A percentile compares a stretch with the other conserved stretches of the same genome.
These are phyloP conservation scores for Penicillium aurantiogriseum DNA, from an alignment of 2,329 filamentous ascomycete species.

Conservation along the genomic window DNA sequence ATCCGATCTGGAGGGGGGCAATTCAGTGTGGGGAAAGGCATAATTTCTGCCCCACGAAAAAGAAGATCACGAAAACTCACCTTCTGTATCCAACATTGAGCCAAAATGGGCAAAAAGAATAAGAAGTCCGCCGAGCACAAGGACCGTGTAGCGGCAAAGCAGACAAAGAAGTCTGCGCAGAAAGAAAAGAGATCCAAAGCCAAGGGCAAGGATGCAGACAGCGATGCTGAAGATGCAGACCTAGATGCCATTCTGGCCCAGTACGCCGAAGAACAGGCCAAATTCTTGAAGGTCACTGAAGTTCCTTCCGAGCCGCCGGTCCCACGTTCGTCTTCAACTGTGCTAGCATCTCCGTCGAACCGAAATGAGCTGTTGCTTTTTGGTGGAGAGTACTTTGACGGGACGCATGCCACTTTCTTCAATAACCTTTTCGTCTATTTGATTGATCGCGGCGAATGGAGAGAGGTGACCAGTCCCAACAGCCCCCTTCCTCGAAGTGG, in stretches of 20 bases:
- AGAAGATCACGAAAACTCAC: conserved; percentile 8
- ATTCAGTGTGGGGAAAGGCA: conserved; percentile 21
- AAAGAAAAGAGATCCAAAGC: conserved; percentile 78
- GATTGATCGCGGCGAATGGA: conserved; percentile 86
- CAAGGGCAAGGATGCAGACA: conserved; percentile 68
- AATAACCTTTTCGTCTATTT: conserved; percentile 68
- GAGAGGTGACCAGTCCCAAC: conserved; percentile 84
- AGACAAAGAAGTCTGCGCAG: conserved; percentile 74
- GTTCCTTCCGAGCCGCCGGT: conserved; percentile 68
- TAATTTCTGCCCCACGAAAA: conserved; percentile 26
- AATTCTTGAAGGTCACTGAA: conserved; percentile 92
- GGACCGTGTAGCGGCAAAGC: conserved; percentile 64
- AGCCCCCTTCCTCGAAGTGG: conserved; percentile 85
- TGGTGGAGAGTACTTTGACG: conserved; percentile 95
- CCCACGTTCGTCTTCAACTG: conserved; percentile 73
- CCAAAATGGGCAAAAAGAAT: conserved; percentile 53
- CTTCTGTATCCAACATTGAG: conserved; percentile 4
- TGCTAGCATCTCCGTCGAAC: conserved; percentile 83
- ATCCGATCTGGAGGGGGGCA: conserved; percentile 4
- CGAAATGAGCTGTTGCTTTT: conserved; percentile 86
- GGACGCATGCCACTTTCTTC: conserved; percentile 72
- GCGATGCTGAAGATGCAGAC: conserved; percentile 88
- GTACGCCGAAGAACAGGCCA: conserved; percentile 89
- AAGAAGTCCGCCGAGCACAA: conserved; percentile 59
- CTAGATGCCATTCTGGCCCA: conserved; percentile 90